phyloP scores from a whole-genome alignment of 768 basidiomycete genomes.

The Pulveroboletus sp. region DNA sequence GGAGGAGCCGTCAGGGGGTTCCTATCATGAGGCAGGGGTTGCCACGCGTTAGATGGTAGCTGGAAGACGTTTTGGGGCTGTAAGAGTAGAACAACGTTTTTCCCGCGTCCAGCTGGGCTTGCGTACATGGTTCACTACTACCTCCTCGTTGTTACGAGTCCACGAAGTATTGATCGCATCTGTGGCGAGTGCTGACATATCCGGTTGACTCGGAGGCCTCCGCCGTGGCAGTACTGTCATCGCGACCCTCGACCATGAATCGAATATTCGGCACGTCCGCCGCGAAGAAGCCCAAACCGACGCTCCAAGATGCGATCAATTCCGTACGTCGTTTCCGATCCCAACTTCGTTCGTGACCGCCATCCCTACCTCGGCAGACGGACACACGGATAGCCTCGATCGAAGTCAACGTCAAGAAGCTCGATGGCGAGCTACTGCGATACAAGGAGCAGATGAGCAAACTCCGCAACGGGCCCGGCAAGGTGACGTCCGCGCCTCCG shows the following conservation, averaged over 20 bases:
- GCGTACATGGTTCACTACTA: too few relatives aligned
- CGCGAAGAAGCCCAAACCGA: constrained; percentile 79
- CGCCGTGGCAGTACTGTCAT: background rate
- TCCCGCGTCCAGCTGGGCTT: too few relatives aligned
- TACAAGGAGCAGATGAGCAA: constrained; percentile 98
- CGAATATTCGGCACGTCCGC: constrained; percentile 76
- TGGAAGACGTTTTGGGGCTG: background rate
- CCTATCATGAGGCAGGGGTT: constrained; percentile 44
- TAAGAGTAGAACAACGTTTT: background rate
- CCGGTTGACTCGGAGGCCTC: background rate
- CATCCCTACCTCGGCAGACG: constrained; percentile 49
- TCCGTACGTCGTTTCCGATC: constrained; percentile 50
- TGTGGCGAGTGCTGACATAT: too few relatives aligned
- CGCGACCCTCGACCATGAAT: constrained; percentile 53
- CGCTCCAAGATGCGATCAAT: constrained; percentile 88
- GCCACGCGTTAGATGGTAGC: background rate
- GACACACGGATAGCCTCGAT: constrained; percentile 82
- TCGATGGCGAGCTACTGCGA: constrained; percentile 85
- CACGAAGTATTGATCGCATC: too few relatives aligned
- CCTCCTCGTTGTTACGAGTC: too few relatives aligned
- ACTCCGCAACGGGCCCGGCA: constrained; percentile 90
- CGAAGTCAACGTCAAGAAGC: constrained; percentile 95
- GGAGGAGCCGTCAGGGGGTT: constrained; percentile 91
- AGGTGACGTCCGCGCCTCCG: constrained; percentile 46
- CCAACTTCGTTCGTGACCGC: background rate